These are phyloP conservation scores for Rhizomucor pusillus DNA, from an alignment of 371 early-diverging fungal species.

Conservation along the genomic window DNA sequence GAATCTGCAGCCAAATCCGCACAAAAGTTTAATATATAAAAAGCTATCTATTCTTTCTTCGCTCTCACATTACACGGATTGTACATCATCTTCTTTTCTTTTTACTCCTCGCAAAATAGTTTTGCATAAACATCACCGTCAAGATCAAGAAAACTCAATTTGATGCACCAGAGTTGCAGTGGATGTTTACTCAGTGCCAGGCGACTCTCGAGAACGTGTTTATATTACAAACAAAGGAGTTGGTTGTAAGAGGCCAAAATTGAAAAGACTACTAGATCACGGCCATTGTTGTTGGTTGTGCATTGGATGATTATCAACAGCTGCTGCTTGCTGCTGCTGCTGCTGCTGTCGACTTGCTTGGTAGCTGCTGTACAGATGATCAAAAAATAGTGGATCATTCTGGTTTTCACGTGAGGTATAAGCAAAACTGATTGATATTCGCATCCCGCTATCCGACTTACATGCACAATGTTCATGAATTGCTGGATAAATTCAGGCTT, in stretches of 20 bases:
- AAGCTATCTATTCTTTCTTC: not conserved
- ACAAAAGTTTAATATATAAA: conserved; percentile 15
- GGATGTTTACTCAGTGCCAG: no score
- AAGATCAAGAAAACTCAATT: not conserved
- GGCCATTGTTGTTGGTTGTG: no score
- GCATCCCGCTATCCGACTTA: conserved; percentile 9
- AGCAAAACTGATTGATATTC: not conserved
- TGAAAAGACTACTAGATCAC: no score
- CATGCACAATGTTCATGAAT: conserved; percentile 42
- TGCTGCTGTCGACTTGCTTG: not conserved
- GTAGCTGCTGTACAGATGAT: conserved; percentile 15
- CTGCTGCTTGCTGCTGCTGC: not conserved
- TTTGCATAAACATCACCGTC: not conserved
- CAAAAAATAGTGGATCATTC: conserved; percentile 19
- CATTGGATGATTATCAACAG: no score
- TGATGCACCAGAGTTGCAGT: no score
- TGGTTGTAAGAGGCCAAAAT: no score
- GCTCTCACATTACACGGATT: not conserved
- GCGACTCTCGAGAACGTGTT: no score
- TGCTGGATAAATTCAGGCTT: conserved; percentile 54
- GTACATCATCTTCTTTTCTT: not conserved
- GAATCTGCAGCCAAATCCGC: conserved; percentile 37
- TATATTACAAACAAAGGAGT: no score
- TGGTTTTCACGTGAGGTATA: no score
- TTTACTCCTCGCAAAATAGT: not conserved